Evolutionary conservation across 148 eudicot species (phyloP), one percentile per base, ranked within the genome.

Genomic region (Persicaria tinctoria): DNA sequence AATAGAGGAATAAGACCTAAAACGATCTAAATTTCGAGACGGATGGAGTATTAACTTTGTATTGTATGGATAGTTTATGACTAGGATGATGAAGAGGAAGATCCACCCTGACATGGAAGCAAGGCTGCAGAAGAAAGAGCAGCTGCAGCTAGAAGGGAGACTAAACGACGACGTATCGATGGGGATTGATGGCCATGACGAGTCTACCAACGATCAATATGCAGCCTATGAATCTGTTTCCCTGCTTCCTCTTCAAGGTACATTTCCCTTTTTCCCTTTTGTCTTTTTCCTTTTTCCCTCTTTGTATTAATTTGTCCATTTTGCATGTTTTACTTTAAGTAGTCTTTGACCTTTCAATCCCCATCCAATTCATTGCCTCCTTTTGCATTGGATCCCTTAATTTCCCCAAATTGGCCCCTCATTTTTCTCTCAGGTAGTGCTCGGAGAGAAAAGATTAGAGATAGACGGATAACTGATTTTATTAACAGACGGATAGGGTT

Each of bases 71-170:
- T 63, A 66, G 70, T 66, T 66, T 41, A 66, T 66, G 70, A 66
- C 70, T 14, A 66, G 6, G 47, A 66, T 66, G 70, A 66, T 66
- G 70, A 66, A 66, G 48, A 66, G 32, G 18, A 66, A 66, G 70
- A 66, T 66, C 47, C 70, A 66, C 9, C 70, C 70, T 41, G 70
- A 66, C 70, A 66, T 66, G 70, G 70, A 44, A 14, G 48, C 48
- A 0, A 63, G 68, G 68, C 45, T 27, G 68, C 68, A 63, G 45
- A 63, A 63, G 68, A 63, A 63, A 5, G 68, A 45, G 12, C 45
- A 45, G 41, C 41, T 32, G 41, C 41, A 32, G 3, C 2, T 32
- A 11, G 8, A 50, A 13, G n/a, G 38, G 27, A 45, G 66, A 57
- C 68, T 63, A 63, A 27, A 63, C 68, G 68, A 63, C 68, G 68